phyloP scores from a whole-genome alignment of 2,329 filamentous ascomycete species.

The Sporothrix protearum region DNA sequence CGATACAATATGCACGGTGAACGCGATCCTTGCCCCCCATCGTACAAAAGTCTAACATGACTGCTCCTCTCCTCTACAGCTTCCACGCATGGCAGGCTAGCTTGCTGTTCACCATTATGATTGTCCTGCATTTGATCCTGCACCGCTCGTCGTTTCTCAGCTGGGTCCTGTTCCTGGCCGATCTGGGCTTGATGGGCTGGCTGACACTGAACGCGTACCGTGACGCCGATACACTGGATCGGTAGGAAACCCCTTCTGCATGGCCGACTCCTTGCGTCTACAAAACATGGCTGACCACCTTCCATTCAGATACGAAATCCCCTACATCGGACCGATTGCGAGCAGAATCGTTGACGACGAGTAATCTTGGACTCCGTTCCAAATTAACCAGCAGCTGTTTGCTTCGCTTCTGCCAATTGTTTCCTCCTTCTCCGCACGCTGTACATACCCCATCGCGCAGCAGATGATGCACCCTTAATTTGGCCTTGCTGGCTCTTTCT shows the following conservation, averaged over 20 bases:
- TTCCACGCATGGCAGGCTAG: slow-evolving; percentile 97
- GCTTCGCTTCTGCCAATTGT: not conserved
- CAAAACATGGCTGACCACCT: not conserved
- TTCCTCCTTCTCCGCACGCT: not conserved
- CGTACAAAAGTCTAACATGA: not conserved
- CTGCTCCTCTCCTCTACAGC: slow-evolving; percentile 42
- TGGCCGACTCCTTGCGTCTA: not conserved
- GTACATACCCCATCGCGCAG: not conserved
- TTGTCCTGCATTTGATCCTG: slow-evolving; percentile 80
- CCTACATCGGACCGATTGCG: slow-evolving; percentile 79
- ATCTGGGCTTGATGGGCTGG: slow-evolving; percentile 72
- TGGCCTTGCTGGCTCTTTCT: not conserved
- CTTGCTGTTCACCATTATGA: slow-evolving; percentile 70
- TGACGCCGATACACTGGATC: slow-evolving; percentile 68
- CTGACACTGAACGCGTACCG: slow-evolving; percentile 76
- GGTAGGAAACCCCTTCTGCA: slow-evolving; percentile 42
- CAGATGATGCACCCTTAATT: not conserved
- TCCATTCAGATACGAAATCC: slow-evolving; percentile 68
- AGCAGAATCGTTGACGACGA: slow-evolving; percentile 91
- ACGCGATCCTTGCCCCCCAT: not conserved
- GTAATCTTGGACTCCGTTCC: slow-evolving; percentile 27
- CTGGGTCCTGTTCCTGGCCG: slow-evolving; percentile 75
- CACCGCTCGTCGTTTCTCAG: slow-evolving; percentile 79
- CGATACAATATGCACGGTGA: not conserved
- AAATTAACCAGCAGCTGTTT: not conserved